A percentile compares a stretch with the other conserved stretches of the same genome.
These are phyloP conservation scores for Colletotrichum truncatum DNA, from an alignment of 2,329 filamentous ascomycete species.

Conservation along the genomic window DNA sequence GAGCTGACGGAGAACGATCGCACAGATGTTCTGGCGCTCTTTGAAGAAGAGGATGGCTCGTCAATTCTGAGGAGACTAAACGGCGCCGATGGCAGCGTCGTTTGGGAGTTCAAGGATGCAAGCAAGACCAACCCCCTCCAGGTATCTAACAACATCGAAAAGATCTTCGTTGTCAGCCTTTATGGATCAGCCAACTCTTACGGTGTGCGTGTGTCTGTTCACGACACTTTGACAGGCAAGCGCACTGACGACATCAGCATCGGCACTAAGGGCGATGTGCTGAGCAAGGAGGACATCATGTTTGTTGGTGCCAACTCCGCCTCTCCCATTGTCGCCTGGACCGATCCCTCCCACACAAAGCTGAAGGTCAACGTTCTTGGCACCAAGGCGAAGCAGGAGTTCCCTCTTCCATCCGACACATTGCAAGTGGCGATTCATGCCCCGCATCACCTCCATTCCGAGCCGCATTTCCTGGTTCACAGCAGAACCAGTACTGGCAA, in stretches of 20 bases:
- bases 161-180: slow-evolving; percentile 81
- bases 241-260: slow-evolving; percentile 77
- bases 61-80: slow-evolving; percentile 76
- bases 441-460: slow-evolving; percentile 74
- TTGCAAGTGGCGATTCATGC: slow-evolving; percentile 74
- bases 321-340: slow-evolving; percentile 80
- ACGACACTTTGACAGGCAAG: slow-evolving; percentile 79
- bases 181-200: slow-evolving; percentile 76
- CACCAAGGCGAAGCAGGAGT: slow-evolving; percentile 64
- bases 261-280: slow-evolving; percentile 78
- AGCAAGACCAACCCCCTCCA: slow-evolving; percentile 79
- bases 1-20: slow-evolving; percentile 70
- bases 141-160: slow-evolving; percentile 73
- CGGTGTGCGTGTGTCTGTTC: slow-evolving; percentile 77
- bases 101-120: slow-evolving; percentile 80
- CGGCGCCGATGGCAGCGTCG: slow-evolving; percentile 74
- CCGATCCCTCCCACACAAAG: slow-evolving; percentile 67
- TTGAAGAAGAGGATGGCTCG: slow-evolving; percentile 64
- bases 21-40: slow-evolving; percentile 79
- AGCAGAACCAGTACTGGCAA: slow-evolving; percentile 75
- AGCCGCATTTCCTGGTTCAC: slow-evolving; percentile 87
- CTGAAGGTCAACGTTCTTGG: slow-evolving; percentile 78
- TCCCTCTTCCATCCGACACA: slow-evolving; percentile 58
- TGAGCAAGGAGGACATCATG: slow-evolving; percentile 70
- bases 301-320: slow-evolving; percentile 81